A percentile compares a stretch with the other conserved stretches of the same genome.
These are phyloP conservation scores for Daldinia grandis DNA, from an alignment of 495 filamentous ascomycete species.

Conservation along the genomic window DNA sequence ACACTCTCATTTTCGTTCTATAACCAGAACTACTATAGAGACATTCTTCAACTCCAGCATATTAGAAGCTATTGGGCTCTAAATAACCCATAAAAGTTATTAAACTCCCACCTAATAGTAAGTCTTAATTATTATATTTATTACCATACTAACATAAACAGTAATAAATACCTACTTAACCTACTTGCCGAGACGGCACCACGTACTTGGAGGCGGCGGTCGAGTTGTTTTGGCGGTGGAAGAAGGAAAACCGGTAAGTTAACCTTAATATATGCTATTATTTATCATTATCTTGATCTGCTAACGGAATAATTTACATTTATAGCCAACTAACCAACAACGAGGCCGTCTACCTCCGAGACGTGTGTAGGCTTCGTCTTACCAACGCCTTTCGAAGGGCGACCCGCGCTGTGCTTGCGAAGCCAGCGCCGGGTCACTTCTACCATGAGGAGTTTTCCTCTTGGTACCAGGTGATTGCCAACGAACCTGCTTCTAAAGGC, in stretches of 20 bases:
- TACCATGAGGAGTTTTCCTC: neutral
- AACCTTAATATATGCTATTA: neutral
- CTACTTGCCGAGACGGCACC: neutral
- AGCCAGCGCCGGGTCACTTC: neutral
- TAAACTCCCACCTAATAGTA: too few relatives aligned
- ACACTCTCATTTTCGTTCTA: too few relatives aligned
- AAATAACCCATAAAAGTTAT: too few relatives aligned
- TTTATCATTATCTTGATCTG: neutral
- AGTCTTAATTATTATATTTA: too few relatives aligned
- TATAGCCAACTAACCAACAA: neutral
- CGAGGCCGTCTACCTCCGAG: neutral
- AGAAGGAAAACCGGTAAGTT: neutral
- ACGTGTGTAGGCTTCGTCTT: rapidly evolving
- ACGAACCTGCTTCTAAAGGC: too few relatives aligned
- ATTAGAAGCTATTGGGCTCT: too few relatives aligned
- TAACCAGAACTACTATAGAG: too few relatives aligned
- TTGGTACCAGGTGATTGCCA: neutral
- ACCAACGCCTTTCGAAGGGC: neutral
- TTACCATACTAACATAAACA: too few relatives aligned
- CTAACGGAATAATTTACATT: neutral
- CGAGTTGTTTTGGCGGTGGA: neutral
- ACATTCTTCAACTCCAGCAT: too few relatives aligned
- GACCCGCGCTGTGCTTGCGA: neutral
- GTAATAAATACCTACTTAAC: too few relatives aligned
- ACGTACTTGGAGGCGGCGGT: neutral